A percentile compares a stretch with the other conserved stretches of the same genome.
These are phyloP conservation scores for Cercis canadensis DNA, from an alignment of 306 rosid species.

Conservation along the genomic window DNA sequence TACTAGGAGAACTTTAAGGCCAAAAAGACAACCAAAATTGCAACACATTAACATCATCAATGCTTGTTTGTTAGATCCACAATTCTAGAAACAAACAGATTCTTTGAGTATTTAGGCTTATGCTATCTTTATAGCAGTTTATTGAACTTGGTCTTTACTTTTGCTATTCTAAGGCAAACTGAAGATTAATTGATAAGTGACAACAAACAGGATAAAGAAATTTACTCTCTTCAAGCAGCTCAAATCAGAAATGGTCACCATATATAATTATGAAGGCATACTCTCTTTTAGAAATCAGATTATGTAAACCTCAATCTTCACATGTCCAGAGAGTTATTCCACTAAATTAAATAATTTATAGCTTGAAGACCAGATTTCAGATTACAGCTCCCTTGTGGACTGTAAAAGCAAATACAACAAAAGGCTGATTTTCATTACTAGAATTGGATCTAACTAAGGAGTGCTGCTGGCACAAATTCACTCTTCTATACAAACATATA, in stretches of 20 bases:
- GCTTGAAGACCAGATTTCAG: background rate
- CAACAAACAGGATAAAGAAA: background rate
- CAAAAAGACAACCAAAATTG: background rate
- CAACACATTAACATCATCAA: background rate
- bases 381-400: background rate
- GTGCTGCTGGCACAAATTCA: conserved; percentile 2
- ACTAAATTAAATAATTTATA: background rate
- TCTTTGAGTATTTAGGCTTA: background rate
- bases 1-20: background rate
- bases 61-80: background rate
- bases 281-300: background rate
- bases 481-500: background rate
- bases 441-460: background rate
- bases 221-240: background rate
- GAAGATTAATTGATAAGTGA: background rate
- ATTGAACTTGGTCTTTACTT: background rate
- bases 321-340: background rate
- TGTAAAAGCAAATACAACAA: background rate
- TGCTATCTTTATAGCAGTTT: background rate
- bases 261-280: background rate
- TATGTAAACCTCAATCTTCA: conserved; percentile 18
- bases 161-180: background rate
- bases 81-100: background rate
- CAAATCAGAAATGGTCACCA: background rate
- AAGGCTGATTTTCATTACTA: too few relatives aligned